Base-by-base conservation (phyloP, 2,329 filamentous ascomycete species). In the Alternaria arbusti region DNA sequence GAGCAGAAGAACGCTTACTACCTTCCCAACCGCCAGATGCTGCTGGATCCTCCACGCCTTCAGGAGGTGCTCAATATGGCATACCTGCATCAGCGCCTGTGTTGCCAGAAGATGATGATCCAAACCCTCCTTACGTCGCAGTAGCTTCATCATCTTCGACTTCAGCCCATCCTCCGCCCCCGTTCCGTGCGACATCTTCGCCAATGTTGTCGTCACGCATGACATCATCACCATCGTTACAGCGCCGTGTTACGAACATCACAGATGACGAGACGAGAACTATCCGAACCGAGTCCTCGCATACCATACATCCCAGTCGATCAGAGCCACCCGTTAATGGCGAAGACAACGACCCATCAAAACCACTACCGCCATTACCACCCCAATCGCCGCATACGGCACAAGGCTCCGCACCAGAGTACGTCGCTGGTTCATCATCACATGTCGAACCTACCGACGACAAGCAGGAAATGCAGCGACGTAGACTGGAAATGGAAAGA, bases 1-100 rank as follows among this genome's bases (percentile, higher is more conserved):
- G 88, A 62, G 93, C 93, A 44, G 94, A 97, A 80, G 87, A 90
- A 69, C 87, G 90, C 50, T 82, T 97, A 6, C 81, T 97, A 22
- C 95, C 95, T 3, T 97, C 94, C 74, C 89, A 90, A 71, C 94
- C 92, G 13, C 87, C 91, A 12, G 83, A 82, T 32, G 71, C 78
- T 12, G 79, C 82, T 59, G 78, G 79, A 28, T 82, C 82, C n/a
- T 74, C 73, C 4, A 69, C 70, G 32, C 82, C 84, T 32, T 82
- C 82, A 15, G 82, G 83, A 6, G 75, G 80, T 11, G 20, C 30
- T 17, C 77, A 61, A 23, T 66, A 66, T 13, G 67, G 65, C 26
- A 73, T 79, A 54, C 71, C 70, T 13, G 71, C 80, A 7, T 80
- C 79, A 9, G 79, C 80, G 4, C 80, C 80, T 6, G 49, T 78